These are phyloP conservation scores for Fusarium tuaranense DNA, from an alignment of 2,329 filamentous ascomycete species.

Conservation along the genomic window DNA sequence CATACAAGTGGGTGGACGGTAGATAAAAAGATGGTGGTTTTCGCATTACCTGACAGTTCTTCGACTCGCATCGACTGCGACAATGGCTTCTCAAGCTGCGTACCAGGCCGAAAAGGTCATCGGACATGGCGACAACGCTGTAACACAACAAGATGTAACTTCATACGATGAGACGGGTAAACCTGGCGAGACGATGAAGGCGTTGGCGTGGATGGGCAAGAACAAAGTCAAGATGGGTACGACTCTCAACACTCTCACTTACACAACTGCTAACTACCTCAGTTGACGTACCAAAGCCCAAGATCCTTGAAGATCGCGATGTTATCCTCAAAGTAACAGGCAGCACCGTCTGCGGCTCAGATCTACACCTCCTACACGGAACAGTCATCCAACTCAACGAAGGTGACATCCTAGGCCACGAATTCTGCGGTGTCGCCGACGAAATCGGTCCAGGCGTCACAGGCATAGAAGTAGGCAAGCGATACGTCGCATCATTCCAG, in stretches of 20 bases:
- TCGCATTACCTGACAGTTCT: too few relatives aligned
- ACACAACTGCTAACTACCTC: rapidly evolving
- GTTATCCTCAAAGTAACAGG: slow-evolving; percentile 83
- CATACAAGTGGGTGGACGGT: too few relatives aligned
- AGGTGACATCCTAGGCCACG: slow-evolving; percentile 75
- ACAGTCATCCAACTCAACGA: slow-evolving; percentile 69
- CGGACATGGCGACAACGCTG: slow-evolving; percentile 74
- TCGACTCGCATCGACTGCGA: too few relatives aligned
- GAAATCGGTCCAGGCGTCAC: slow-evolving; percentile 66
- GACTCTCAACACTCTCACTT: not conserved
- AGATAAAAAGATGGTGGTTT: too few relatives aligned
- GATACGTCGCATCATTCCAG: slow-evolving; percentile 89
- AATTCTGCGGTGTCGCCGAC: slow-evolving; percentile 69
- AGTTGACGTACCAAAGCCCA: slow-evolving; percentile 77
- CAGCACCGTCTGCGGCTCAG: slow-evolving; percentile 69
- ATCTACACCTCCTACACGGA: slow-evolving; percentile 69
- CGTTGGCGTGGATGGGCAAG: slow-evolving; percentile 85
- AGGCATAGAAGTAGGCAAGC: slow-evolving; percentile 68
- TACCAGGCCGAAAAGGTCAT: slow-evolving; percentile 73
- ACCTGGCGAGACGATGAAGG: slow-evolving; percentile 77
- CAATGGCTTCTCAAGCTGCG: slow-evolving; percentile 70
- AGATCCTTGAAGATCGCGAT: slow-evolving; percentile 78
- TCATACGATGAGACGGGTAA: slow-evolving; percentile 66
- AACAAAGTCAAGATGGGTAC: slow-evolving; percentile 77
- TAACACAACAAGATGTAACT: slow-evolving; percentile 75